These are phyloP conservation scores for Oryza glaberrima DNA, from an alignment of 176 grass and related monocot genomes.

Conservation along the genomic window DNA sequence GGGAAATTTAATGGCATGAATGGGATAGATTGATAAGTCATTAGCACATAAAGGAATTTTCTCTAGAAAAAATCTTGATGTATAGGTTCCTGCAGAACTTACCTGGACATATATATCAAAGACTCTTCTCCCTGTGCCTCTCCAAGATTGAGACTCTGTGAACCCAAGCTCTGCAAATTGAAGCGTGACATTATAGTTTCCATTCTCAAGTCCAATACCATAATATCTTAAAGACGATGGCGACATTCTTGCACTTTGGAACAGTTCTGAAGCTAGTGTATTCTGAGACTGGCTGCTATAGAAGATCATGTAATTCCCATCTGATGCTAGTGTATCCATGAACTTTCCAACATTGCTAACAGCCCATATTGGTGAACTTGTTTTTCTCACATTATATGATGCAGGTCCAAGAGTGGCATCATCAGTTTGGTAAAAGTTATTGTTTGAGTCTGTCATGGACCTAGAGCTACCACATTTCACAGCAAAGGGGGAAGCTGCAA, in stretches of 20 bases:
- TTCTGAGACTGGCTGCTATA: slow-evolving; percentile 38
- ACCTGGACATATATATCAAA: slow-evolving; percentile 97
- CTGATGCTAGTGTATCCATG: neutral
- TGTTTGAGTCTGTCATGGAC: slow-evolving; percentile 60
- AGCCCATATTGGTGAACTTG: slow-evolving; percentile 50
- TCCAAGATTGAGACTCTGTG: slow-evolving; percentile 32
- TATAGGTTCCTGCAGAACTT: no score
- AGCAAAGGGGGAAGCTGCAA: slow-evolving; percentile 66
- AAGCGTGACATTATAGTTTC: slow-evolving; percentile 69
- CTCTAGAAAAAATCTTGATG: no score
- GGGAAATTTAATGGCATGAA: no score
- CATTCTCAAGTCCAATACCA: slow-evolving; percentile 61
- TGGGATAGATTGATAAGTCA: no score
- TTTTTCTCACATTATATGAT: slow-evolving; percentile 55
- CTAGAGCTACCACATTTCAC: slow-evolving; percentile 56
- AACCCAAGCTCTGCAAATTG: slow-evolving; percentile 73
- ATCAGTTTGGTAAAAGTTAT: slow-evolving; percentile 41
- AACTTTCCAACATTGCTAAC: slow-evolving; percentile 71
- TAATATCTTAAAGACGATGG: slow-evolving; percentile 52
- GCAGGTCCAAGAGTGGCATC: slow-evolving; percentile 41
- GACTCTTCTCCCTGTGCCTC: slow-evolving; percentile 64
- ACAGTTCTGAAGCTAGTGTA: slow-evolving; percentile 47
- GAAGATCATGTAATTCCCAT: slow-evolving; percentile 37
- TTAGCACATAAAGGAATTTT: no score
- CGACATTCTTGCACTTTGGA: slow-evolving; percentile 46